Evolutionary conservation across 2,329 filamentous ascomycete species (phyloP).

Genomic region (Coniochaeta ligniaria): DNA sequence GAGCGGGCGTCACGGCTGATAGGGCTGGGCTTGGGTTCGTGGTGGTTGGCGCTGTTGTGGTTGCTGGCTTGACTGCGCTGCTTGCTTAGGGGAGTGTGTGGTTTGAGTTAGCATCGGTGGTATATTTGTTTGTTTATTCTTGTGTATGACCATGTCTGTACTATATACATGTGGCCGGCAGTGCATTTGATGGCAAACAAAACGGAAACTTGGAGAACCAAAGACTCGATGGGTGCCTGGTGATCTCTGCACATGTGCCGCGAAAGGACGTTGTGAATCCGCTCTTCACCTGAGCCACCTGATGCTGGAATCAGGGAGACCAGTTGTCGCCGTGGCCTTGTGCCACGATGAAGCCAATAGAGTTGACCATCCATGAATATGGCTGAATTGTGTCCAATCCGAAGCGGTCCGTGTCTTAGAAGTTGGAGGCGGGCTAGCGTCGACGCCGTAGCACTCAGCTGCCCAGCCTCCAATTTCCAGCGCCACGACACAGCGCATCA

Average conservation of each 20-base stretch:
- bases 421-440: background rate
- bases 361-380: background rate
- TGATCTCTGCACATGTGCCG: background rate
- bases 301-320: background rate
- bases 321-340: background rate
- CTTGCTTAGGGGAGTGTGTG: constrained; percentile 9
- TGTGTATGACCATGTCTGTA: background rate
- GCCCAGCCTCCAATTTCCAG: background rate
- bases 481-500: background rate
- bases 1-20: constrained; percentile 17
- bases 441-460: background rate
- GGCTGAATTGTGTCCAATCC: background rate
- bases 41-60: constrained; percentile 9
- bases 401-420: background rate
- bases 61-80: constrained; percentile 6
- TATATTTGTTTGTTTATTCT: background rate
- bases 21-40: constrained; percentile 20
- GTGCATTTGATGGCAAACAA: too few relatives aligned
- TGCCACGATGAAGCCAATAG: background rate
- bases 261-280: background rate
- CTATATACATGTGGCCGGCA: background rate
- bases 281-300: background rate
- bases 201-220: too few relatives aligned
- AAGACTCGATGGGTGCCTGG: too few relatives aligned
- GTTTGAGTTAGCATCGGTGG: background rate